These are phyloP conservation scores for Metschnikowia drakensbergensis DNA, from an alignment of 805 yeast species.

Conservation along the genomic window DNA sequence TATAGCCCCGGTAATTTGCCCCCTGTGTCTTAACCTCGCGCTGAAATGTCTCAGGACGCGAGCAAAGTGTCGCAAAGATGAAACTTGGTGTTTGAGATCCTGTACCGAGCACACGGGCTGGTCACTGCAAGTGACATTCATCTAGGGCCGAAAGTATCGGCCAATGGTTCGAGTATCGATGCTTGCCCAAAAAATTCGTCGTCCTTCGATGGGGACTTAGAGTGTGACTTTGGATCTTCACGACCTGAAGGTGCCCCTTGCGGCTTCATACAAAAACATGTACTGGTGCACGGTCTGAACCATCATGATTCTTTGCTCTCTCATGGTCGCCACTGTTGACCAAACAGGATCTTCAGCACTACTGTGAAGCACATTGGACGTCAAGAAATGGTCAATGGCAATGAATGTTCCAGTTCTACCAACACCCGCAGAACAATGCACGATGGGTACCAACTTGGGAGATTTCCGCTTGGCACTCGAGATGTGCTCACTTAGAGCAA, in stretches of 20 bases:
- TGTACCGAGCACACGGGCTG: too few relatives aligned
- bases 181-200: too few relatives aligned
- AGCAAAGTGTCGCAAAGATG: slow-evolving; percentile 1
- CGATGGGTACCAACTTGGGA: slow-evolving; percentile 26
- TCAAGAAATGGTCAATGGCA: slow-evolving; percentile 32
- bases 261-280: slow-evolving; percentile 32
- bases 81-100: neutral
- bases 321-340: slow-evolving; percentile 25
- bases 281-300: slow-evolving; percentile 41
- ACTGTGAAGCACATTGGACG: slow-evolving; percentile 2
- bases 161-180: too few relatives aligned
- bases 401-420: slow-evolving; percentile 86
- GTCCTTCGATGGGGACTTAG: too few relatives aligned
- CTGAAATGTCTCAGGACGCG: neutral
- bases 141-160: too few relatives aligned
- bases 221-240: neutral
- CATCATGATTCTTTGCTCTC: slow-evolving; percentile 41
- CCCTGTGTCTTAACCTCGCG: neutral
- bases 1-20: neutral
- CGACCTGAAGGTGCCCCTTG: neutral
- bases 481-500: slow-evolving; percentile 13
- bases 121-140: neutral
- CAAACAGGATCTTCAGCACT: slow-evolving; percentile 24
- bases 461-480: neutral
- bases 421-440: slow-evolving; percentile 95